Conservation (phyloP, 192 early-diverging fungal genomes). For the Cetraspora pellucida region DNA sequence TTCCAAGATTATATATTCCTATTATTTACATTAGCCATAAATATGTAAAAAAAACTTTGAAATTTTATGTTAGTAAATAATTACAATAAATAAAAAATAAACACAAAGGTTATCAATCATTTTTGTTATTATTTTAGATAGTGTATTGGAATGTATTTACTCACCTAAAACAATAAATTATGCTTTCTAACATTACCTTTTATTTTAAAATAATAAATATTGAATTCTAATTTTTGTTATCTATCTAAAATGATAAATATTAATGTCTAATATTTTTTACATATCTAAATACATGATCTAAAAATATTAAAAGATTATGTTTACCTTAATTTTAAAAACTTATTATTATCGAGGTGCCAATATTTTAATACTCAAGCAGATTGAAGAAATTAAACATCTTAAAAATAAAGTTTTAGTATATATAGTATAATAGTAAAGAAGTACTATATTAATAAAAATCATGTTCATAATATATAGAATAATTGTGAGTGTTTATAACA, state of each 20-base stretch:
- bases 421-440: slow-evolving; percentile 7
- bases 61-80: not conserved
- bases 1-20: not conserved
- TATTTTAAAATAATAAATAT: slow-evolving; percentile 1
- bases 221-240: slow-evolving; percentile 9
- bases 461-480: slow-evolving; percentile 27
- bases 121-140: not conserved
- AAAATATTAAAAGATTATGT: not conserved
- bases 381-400: slow-evolving; percentile 22
- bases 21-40: slow-evolving; percentile 5
- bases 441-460: slow-evolving; percentile 8
- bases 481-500: slow-evolving; percentile 1
- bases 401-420: slow-evolving; percentile 4
- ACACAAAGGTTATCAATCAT: not conserved
- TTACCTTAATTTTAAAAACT: slow-evolving; percentile 14
- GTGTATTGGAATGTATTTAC: not conserved
- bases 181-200: not conserved
- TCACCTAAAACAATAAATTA: not conserved
- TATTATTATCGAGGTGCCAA: slow-evolving; percentile 20
- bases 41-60: not conserved
- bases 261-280: slow-evolving; percentile 1
- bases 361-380: slow-evolving; percentile 1
- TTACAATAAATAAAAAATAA: not conserved
- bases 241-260: not conserved
- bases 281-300: not conserved